A percentile compares a stretch with the other conserved stretches of the same genome.
These are phyloP conservation scores for Pleurotus platypus DNA, from an alignment of 768 basidiomycete species.

Conservation along the genomic window DNA sequence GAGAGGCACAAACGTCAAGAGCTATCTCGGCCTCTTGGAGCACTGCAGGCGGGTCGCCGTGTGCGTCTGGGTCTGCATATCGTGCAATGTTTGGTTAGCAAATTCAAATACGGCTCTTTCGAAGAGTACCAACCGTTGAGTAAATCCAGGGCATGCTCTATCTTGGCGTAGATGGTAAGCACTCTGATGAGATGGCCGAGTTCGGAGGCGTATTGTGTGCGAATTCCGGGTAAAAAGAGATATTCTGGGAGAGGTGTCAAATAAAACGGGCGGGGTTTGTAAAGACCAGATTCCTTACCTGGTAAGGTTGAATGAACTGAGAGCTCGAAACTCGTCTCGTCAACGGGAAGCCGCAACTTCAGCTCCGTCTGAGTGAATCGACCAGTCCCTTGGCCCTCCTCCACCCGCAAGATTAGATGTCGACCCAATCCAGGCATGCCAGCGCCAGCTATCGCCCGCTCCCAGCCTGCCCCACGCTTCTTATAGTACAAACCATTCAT, in stretches of 20 bases:
- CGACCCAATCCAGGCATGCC: conserved; percentile 10
- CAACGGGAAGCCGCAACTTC: conserved; percentile 68
- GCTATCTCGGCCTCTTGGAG: conserved; percentile 41
- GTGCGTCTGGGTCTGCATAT: conserved; percentile 29
- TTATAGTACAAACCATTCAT: conserved; percentile 43
- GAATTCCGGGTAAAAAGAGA: conserved; percentile 58
- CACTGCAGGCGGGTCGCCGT: conserved; percentile 28
- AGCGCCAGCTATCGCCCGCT: conserved; percentile 12
- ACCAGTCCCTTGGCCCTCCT: background rate
- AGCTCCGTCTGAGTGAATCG: conserved; percentile 31
- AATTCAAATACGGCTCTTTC: too few relatives aligned
- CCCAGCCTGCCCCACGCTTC: conserved; percentile 36
- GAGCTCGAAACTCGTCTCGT: conserved; percentile 80
- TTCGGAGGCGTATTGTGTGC: conserved; percentile 63
- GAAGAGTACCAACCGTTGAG: conserved; percentile 38
- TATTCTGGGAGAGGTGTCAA: conserved; percentile 46
- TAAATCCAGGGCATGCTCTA: conserved; percentile 53
- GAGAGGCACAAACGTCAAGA: conserved; percentile 33
- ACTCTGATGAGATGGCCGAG: conserved; percentile 75
- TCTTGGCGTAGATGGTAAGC: conserved; percentile 56
- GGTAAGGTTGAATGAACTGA: conserved; percentile 54
- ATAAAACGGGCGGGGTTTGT: background rate
- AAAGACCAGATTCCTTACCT: conserved; percentile 30
- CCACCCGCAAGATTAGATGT: conserved; percentile 18
- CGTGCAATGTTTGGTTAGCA: background rate